Evolutionary conservation across 768 basidiomycete species (phyloP).

Genomic region (Podaxis sp.): DNA sequence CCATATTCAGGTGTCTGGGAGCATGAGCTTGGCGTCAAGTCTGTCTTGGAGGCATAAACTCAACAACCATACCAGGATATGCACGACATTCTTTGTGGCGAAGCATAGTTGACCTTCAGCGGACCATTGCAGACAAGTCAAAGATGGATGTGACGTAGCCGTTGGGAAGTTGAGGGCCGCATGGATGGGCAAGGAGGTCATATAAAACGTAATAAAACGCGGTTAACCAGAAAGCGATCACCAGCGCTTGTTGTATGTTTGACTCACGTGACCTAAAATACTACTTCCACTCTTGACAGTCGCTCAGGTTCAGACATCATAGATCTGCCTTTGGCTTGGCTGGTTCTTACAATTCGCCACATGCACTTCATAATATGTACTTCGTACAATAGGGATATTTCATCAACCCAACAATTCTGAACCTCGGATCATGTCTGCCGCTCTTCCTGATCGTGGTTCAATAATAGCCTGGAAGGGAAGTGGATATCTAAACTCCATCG

Average conservation of each 20-base stretch:
- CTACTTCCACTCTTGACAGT: no score
- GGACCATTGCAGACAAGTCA: constrained; percentile 67
- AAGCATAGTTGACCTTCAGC: constrained; percentile 72
- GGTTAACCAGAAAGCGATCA: no score
- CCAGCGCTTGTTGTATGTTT: no score
- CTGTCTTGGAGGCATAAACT: neutral
- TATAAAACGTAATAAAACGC: neutral
- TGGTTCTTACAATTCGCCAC: no score
- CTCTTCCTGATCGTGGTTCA: neutral
- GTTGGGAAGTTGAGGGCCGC: constrained; percentile 60
- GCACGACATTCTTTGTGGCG: constrained; percentile 62
- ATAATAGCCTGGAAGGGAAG: constrained; percentile 1
- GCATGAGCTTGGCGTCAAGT: constrained; percentile 8
- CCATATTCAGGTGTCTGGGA: constrained; percentile 73
- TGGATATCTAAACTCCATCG: neutral
- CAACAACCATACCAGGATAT: constrained; percentile 58
- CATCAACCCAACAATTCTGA: neutral
- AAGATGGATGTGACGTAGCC: constrained; percentile 57
- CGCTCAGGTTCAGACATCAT: no score
- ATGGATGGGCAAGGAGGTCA: constrained; percentile 32
- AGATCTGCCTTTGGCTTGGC: no score
- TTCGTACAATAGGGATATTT: neutral
- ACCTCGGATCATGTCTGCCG: neutral
- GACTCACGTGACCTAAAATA: no score
- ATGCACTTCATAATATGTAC: neutral